These are phyloP conservation scores for Spergularia bocconei DNA, from an alignment of 148 eudicot genomes.

Conservation along the genomic window DNA sequence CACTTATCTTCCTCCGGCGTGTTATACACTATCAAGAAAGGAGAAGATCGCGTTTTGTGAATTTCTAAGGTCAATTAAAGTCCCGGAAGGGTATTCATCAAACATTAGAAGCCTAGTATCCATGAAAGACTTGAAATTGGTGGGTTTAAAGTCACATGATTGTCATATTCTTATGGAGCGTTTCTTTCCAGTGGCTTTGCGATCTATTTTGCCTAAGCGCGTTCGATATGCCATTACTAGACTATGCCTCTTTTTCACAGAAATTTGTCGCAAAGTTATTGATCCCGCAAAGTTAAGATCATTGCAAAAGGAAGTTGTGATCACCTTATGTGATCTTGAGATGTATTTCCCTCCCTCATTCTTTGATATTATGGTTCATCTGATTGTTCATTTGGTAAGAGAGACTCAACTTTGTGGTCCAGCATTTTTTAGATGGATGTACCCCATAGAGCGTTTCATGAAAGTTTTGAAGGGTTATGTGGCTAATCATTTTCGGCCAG, in stretches of 20 bases:
- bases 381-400: not conserved
- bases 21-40: not conserved
- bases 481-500: not conserved
- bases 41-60: not conserved
- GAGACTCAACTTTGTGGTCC: not conserved
- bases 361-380: conserved; percentile 4
- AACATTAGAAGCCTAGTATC: not conserved
- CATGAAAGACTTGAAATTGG: not conserved
- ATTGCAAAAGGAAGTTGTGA: not conserved
- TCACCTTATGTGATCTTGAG: not conserved
- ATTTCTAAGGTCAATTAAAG: not conserved
- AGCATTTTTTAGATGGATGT: not conserved
- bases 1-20: not conserved
- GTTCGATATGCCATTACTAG: not conserved
- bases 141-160: conserved; percentile 9
- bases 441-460: conserved; percentile 7
- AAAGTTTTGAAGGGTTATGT: not conserved
- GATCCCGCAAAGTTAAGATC: not conserved
- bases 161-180: not conserved
- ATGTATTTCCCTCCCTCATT: conserved; percentile 15
- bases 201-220: not conserved
- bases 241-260: not conserved
- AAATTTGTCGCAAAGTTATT: conserved; percentile 12
- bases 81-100: not conserved
- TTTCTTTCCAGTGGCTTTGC: not conserved